Evolutionary conservation across 495 filamentous ascomycete species (phyloP), one percentile per base, ranked within the genome.

Genomic region (Penicillium psychrofluorescens): DNA sequence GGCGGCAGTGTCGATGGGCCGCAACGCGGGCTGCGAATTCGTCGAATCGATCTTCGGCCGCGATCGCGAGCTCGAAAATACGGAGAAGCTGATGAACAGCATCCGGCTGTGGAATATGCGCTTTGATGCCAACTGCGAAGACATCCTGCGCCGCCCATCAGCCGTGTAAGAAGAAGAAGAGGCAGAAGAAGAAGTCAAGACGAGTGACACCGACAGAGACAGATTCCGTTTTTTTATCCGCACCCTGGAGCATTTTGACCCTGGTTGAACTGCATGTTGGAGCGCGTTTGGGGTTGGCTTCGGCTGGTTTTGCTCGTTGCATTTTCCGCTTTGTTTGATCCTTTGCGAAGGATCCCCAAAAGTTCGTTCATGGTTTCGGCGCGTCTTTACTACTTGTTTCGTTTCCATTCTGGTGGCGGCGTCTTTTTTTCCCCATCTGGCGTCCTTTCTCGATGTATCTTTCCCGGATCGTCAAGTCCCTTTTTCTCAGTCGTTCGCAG

Each of bases 81-180:
- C 92, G n/a, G 88, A 97, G 74, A 84, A 84, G 67, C 75, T 97
- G 67, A 96, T 97, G 92, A 80, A 85, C 50, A 83, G 83, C 41
- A 84, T 96, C 60, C 81, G 85, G n/a, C 75, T 91, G 9, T 98
- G 92, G 90, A 88, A 86, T 58, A 81, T 95, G 70, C 83, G 92
- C 14, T 98, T 96, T 59, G 90, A 96, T 58, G 87, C 87, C 59
- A 95, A 96, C 74, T 95, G 89, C 71, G 91, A 96, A 56, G 85
- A 88, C 8, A 92, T 96, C 44, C 70, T 97, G 41, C 78, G 78
- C 55, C 72, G 60, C 14, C 57, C 66, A 39, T 51, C 60, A 10
- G 54, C 53, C 12, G 46, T 50, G 46, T 64, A 61, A 22, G 22
- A 22, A 22, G 44, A 41, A 35, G 35, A 37, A 38, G 10, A 11